These are phyloP conservation scores for Pseudonitzschia delicatissima DNA, from an alignment of 108 stramenopile genomes.

Conservation along the genomic window DNA sequence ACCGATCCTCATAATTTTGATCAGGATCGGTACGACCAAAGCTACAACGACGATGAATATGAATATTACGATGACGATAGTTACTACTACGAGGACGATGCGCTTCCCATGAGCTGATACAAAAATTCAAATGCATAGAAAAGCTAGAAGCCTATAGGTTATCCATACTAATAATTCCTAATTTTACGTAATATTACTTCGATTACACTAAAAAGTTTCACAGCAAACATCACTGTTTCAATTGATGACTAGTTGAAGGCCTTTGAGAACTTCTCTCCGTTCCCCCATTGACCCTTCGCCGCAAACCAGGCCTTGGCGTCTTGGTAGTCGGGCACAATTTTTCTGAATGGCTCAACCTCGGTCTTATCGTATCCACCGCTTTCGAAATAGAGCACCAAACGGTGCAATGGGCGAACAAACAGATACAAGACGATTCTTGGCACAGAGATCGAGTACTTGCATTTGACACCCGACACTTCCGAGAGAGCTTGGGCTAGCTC, in stretches of 20 bases:
- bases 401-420: constrained; percentile 26
- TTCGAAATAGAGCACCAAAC: constrained; percentile 28
- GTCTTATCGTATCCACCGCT: constrained; percentile 16
- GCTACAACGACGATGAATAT: background rate
- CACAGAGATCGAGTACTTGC: constrained; percentile 22
- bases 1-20: background rate
- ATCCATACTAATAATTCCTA: no score
- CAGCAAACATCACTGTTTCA: no score
- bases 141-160: no score
- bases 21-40: background rate
- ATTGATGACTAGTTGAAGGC: no score
- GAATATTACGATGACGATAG: background rate
- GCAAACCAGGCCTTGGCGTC: constrained; percentile 26
- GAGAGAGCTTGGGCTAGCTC: constrained; percentile 24
- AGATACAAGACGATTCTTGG: constrained; percentile 26
- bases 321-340: constrained; percentile 27
- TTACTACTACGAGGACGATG: background rate
- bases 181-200: no score
- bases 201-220: no score
- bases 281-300: constrained; percentile 25
- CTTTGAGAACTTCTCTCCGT: constrained; percentile 33
- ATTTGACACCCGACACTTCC: constrained; percentile 26
- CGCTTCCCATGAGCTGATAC: background rate
- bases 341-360: constrained; percentile 24
- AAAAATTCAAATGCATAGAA: no score